These are phyloP conservation scores for Podila clonocystis DNA, from an alignment of 192 early-diverging fungal genomes.

Conservation along the genomic window DNA sequence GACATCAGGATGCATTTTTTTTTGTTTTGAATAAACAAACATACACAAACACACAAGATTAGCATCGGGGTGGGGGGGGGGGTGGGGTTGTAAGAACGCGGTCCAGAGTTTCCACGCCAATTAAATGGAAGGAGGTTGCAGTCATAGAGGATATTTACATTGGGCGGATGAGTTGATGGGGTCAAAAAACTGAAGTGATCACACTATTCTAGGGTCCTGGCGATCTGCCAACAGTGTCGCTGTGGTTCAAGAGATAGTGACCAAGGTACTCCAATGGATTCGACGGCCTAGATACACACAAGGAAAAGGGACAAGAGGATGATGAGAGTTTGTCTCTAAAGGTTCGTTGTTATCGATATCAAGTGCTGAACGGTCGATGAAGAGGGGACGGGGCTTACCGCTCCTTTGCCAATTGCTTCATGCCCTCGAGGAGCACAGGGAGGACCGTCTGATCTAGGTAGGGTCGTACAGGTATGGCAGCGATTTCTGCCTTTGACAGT, in stretches of 20 bases:
- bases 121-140: too few relatives aligned
- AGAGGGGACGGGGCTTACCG: conserved; percentile 27
- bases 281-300: conserved; percentile 40
- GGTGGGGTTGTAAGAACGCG: too few relatives aligned
- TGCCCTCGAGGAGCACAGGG: conserved; percentile 60
- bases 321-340: background rate
- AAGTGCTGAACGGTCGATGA: too few relatives aligned
- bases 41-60: too few relatives aligned
- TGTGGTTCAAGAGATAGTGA: conserved; percentile 49
- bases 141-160: background rate
- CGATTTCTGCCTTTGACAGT: conserved; percentile 31
- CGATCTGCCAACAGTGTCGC: conserved; percentile 38
- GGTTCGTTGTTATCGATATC: background rate
- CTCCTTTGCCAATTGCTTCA: conserved; percentile 60
- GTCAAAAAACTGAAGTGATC: background rate
- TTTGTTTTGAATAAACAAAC: too few relatives aligned
- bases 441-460: conserved; percentile 66
- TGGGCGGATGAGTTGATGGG: background rate
- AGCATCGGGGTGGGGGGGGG: too few relatives aligned
- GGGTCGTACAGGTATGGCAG: conserved; percentile 48
- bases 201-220: conserved; percentile 28
- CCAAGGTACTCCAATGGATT: conserved; percentile 60
- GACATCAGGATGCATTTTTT: too few relatives aligned
- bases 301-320: background rate
- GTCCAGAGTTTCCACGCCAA: too few relatives aligned